Conservation (phyloP, 2,329 filamentous ascomycete species). For the Aspergillus pseudoviridinutans region DNA sequence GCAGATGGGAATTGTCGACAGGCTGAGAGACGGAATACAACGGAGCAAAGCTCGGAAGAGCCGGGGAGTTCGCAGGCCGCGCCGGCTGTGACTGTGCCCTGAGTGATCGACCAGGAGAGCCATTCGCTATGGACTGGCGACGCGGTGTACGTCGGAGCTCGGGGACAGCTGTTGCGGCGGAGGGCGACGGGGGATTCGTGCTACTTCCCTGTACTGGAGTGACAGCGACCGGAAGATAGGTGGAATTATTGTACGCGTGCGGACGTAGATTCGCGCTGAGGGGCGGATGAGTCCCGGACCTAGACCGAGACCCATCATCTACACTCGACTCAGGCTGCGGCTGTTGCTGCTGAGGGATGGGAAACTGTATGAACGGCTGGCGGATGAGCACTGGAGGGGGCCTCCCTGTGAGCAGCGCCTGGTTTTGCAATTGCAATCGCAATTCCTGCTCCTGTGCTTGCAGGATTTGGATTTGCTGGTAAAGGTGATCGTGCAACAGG, state of each 20-base stretch:
- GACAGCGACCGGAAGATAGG: constrained; percentile 36
- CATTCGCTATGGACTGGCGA: constrained; percentile 42
- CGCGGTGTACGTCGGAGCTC: constrained; percentile 44
- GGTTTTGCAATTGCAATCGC: constrained; percentile 45
- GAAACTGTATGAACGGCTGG: constrained; percentile 40
- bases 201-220: constrained; percentile 34
- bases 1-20: constrained; percentile 26
- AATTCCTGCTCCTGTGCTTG: constrained; percentile 49
- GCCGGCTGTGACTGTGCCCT: constrained; percentile 50
- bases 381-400: constrained; percentile 38
- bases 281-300: constrained; percentile 36
- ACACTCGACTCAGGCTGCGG: constrained; percentile 16
- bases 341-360: constrained; percentile 33
- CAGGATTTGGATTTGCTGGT: constrained; percentile 48
- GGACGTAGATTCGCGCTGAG: constrained; percentile 31
- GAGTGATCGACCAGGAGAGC: constrained; percentile 39
- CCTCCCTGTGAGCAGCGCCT: constrained; percentile 40
- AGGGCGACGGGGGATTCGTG: constrained; percentile 47
- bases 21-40: constrained; percentile 30
- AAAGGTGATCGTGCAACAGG: constrained; percentile 46
- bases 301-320: constrained; percentile 35
- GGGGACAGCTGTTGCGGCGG: constrained; percentile 34
- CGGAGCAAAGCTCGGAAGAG: constrained; percentile 28
- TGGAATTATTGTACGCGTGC: constrained; percentile 31
- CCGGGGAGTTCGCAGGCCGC: constrained; percentile 37